Conservation (phyloP, 2,329 filamentous ascomycete genomes). For the Pseudocercospora pini-densiflorae region DNA sequence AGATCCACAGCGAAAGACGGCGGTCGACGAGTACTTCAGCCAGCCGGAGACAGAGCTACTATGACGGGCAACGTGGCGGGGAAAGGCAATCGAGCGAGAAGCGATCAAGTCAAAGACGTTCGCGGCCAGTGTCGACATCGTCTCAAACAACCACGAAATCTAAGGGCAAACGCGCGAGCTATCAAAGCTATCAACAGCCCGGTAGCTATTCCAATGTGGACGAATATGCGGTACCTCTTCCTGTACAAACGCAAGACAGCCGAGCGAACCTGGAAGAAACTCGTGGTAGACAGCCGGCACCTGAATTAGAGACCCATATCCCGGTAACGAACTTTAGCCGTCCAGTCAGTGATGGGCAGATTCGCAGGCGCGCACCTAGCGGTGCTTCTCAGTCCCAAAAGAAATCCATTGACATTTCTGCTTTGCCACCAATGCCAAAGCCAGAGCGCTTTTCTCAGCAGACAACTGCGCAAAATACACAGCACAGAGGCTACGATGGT, state of each 20-base stretch:
- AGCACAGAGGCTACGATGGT: constrained; percentile 15
- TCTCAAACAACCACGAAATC: constrained; percentile 20
- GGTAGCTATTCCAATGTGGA: constrained; percentile 26
- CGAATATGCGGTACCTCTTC: constrained; percentile 26
- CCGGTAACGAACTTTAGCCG: constrained; percentile 28
- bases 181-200: constrained; percentile 26
- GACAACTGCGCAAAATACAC: constrained; percentile 20
- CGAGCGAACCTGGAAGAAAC: constrained; percentile 22
- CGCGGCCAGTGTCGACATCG: constrained; percentile 26
- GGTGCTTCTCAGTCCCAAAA: constrained; percentile 16
- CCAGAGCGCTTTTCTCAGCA: constrained; percentile 23
- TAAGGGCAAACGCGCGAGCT: constrained; percentile 28
- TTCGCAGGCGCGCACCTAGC: constrained; percentile 22
- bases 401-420: constrained; percentile 17
- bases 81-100: constrained; percentile 5
- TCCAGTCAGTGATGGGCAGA: constrained; percentile 10
- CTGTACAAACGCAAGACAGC: constrained; percentile 15
- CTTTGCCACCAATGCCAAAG: constrained; percentile 27
- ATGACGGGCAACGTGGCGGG: constrained; percentile 29
- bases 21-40: constrained; percentile 27
- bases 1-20: background rate
- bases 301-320: background rate
- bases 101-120: constrained; percentile 11
- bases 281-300: constrained; percentile 13
- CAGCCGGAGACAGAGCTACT: constrained; percentile 32